Evolutionary conservation across 2,329 filamentous ascomycete species (phyloP), one percentile per base, ranked within the genome.

Genomic region (Elsinoe batatas): DNA sequence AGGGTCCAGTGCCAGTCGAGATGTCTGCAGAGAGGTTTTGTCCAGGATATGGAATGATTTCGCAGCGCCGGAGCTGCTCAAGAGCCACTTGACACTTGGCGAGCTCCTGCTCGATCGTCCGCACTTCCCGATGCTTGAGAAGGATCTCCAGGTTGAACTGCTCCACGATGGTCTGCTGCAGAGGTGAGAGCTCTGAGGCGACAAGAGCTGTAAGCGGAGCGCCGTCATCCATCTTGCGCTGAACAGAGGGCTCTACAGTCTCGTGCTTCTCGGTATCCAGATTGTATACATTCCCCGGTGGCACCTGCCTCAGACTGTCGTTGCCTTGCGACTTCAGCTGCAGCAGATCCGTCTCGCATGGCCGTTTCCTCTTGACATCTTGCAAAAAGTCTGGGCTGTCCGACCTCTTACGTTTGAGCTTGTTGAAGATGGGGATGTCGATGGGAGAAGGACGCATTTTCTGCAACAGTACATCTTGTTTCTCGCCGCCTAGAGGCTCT

Each of bases 11-110:
- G 59, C 91, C 91, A 61, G 77, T 78, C 70, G 83, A 86, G 63
- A 95, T 81, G 61, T 85, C 78, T 60, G 80, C 74, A 22, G 85
- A 84, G 7, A 82, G 82, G 38, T 82, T 80, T 60, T 81, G 78
- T 60, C 84, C 81, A 32, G 91, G 91, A 69, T 90, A 97, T 3
- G 91, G 91, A 63, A 95, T 91, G 62, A 97, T 77, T 67, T 93
- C 85, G 72, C 91, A 96, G 58, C 93, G 84, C 63, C 93, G 87
- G 60, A 98, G 76, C 73, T 97, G 93, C 72, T 98, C 93, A 62
- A 97, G 78, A 10, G 91, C 89, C 61, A 91, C 76, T 74, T 97
- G 91, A 67, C 91, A 96, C 74, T 96, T 97, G 61, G 89, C 91
- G 61, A 97, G 79, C 73, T 97, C 93, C 72, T 95, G 90, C 67